Evolutionary conservation across 371 early-diverging fungal genomes (phyloP).

Genomic region (Neoconidiobolus thromboides): DNA sequence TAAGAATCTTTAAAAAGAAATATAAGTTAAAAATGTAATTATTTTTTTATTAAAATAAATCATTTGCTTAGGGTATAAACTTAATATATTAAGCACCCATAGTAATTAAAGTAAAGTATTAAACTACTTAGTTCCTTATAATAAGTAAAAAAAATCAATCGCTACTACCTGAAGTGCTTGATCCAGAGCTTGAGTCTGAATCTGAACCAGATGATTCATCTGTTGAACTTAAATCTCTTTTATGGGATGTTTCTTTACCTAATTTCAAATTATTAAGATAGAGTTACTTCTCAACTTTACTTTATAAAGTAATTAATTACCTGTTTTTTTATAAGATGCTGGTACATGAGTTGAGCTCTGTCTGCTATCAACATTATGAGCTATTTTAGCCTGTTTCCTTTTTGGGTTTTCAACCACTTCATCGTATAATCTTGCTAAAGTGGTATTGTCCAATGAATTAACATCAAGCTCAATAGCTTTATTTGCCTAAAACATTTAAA

Average conservation of each 20-base stretch:
- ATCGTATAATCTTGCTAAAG: constrained; percentile 56
- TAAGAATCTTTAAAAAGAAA: too few species aligned
- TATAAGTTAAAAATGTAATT: too few species aligned
- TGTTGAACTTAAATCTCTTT: constrained; percentile 7
- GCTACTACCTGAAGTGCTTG: constrained; percentile 5
- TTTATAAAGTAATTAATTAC: neutral
- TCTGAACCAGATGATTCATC: constrained; percentile 5
- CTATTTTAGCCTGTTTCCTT: neutral
- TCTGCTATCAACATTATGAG: too few species aligned
- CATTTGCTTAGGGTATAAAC: too few species aligned
- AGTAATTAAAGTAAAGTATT: too few species aligned
- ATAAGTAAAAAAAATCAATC: too few species aligned
- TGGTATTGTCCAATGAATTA: constrained; percentile 63
- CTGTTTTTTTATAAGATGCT: too few species aligned
- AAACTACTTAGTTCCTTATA: too few species aligned
- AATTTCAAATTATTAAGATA: neutral
- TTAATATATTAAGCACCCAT: too few species aligned
- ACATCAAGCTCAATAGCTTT: constrained; percentile 68
- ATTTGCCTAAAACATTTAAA: constrained; percentile 5
- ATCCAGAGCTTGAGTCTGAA: constrained; percentile 6
- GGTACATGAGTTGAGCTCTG: too few species aligned
- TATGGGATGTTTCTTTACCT: neutral
- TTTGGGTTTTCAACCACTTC: constrained; percentile 3
- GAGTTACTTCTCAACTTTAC: neutral
- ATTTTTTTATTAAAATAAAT: too few species aligned